phyloP scores from a whole-genome alignment of 306 rosid genomes.

The Acacia crassicarpa region DNA sequence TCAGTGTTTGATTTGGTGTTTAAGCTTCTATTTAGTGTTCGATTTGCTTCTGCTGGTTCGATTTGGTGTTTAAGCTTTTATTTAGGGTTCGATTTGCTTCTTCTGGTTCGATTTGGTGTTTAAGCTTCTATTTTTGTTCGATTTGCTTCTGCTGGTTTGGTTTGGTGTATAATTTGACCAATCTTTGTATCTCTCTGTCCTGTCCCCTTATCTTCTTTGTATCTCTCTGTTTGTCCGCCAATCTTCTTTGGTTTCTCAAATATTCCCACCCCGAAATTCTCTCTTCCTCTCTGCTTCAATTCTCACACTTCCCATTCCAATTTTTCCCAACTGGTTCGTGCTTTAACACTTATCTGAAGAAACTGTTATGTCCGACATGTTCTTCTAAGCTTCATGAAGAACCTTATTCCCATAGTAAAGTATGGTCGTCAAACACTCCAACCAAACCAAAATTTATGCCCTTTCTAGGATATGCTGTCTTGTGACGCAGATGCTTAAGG shows the following conservation, averaged over 20 bases:
- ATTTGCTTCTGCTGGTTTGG: no score
- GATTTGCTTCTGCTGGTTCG: no score
- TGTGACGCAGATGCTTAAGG: neutral
- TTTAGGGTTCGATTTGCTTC: no score
- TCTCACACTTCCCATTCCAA: neutral
- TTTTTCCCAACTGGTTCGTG: neutral
- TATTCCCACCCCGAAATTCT: neutral
- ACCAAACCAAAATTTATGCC: neutral
- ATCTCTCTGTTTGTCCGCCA: neutral
- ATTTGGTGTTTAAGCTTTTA: no score
- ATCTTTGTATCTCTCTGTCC: neutral
- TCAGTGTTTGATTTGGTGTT: no score
- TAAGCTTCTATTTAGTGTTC: no score
- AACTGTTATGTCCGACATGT: neutral
- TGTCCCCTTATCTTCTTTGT: neutral
- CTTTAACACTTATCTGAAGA: neutral
- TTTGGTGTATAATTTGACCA: no score
- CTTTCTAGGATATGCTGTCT: neutral
- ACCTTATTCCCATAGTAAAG: neutral
- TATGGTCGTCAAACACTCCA: neutral
- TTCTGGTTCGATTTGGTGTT: no score
- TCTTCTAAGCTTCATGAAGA: neutral
- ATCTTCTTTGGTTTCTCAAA: conserved; percentile 6
- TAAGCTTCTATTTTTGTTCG: no score
- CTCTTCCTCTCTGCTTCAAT: neutral